phyloP scores from a whole-genome alignment of 2,329 filamentous ascomycete genomes.

The Ophiostoma fasciatum region DNA sequence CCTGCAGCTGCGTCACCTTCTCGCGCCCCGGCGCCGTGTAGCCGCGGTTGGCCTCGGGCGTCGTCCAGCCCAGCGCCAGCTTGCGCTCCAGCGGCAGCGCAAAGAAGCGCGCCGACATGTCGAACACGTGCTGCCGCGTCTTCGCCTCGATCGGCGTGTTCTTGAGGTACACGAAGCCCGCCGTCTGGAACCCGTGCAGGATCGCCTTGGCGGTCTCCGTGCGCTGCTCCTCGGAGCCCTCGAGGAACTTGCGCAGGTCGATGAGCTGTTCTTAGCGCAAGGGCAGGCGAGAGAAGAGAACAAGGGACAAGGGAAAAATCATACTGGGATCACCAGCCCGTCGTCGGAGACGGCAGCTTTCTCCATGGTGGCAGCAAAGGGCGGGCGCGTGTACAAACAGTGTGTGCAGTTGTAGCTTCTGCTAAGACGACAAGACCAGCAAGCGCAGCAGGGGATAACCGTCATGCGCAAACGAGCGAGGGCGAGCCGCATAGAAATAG shows the following conservation, averaged over 20 bases:
- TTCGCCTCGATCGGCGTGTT: conserved; percentile 56
- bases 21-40: conserved; percentile 57
- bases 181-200: conserved; percentile 65
- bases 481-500: too few relatives aligned
- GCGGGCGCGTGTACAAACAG: neutral
- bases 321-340: conserved; percentile 16
- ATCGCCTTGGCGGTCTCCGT: conserved; percentile 54
- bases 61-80: conserved; percentile 53
- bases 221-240: conserved; percentile 45
- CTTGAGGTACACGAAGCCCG: conserved; percentile 80
- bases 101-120: conserved; percentile 58
- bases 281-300: too few relatives aligned
- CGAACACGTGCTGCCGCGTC: conserved; percentile 47
- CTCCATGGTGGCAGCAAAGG: conserved; percentile 17
- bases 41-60: conserved; percentile 56
- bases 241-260: conserved; percentile 61
- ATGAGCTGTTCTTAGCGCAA: conserved; percentile 42
- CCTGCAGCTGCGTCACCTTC: conserved; percentile 47
- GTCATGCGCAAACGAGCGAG: too few relatives aligned
- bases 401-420: too few relatives aligned
- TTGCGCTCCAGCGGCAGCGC: conserved; percentile 46
- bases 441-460: too few relatives aligned
- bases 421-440: too few relatives aligned
- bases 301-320: too few relatives aligned
- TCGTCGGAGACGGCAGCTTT: conserved; percentile 17